Base-by-base conservation (phyloP, 2,329 filamentous ascomycete genomes). In the Aspergillus sp. region DNA sequence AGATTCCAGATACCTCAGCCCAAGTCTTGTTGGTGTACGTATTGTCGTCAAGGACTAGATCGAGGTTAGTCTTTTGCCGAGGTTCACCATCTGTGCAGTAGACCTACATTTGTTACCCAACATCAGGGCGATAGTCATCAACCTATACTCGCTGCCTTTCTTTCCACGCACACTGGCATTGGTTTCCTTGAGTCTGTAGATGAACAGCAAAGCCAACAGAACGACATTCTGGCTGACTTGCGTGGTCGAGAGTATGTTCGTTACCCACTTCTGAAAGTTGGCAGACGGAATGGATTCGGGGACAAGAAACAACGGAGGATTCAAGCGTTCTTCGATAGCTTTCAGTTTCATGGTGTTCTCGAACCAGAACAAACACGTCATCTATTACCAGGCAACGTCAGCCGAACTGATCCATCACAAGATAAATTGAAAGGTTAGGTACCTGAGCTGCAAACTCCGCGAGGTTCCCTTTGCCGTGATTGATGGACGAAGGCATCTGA, bases 11-110 rank as follows among this genome's bases (percentile, higher is more conserved):
- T 10, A 99, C 94, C 65, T 99, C 94, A 2, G 93, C 94, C 94
- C 94, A 99, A 0, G 94, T 99, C 78, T 97, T 96, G 77, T 99
- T 99, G 35, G 94, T 97, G 73, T 99, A 99, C 0, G 94, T 97
- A 71, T 97, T 99, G 72, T 99, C 94, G 68, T 99, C 94, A 63
- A 99, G 77, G 69, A 97, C 87, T 90, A 56, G 2, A 41, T 32
- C 22, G 53, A 54, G 57, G 58, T 73, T 62, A 65, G 63, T 51
- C 24, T 50, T 16, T 41, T 10, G 52, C 46, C 33, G 26, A 26
- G 20, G 13, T 14, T 40, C 14, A 20, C 9, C 9, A 41, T 11
- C 3, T 2, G 22, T 9, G n/a, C 17, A 19, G 16, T 7, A 32
- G 10, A 55, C 58, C 66, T 72, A 89, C 87, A 99, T 77, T 99